Percentiles rank a stretch among this genome's conserved stretches.
phyloP scores from a whole-genome alignment of 176 grass and related monocot species.

The Zizania latifolia region DNA sequence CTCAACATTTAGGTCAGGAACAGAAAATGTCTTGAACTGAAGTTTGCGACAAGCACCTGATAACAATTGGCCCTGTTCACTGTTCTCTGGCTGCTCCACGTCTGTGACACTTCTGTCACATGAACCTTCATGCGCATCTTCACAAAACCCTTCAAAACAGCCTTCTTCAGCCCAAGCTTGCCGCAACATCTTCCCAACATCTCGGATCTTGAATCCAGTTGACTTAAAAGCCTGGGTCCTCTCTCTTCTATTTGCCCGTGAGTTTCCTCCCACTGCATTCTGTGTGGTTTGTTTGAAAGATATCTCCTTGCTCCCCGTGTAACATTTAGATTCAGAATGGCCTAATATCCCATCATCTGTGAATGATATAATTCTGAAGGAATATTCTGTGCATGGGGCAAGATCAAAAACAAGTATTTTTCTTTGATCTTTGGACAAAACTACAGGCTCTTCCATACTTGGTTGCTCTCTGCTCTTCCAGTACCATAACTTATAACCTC shows the following conservation, averaged over 20 bases:
- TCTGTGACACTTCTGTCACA: slow-evolving; percentile 55
- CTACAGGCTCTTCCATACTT: slow-evolving; percentile 49
- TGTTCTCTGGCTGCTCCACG: slow-evolving; percentile 30
- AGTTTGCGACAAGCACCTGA: slow-evolving; percentile 64
- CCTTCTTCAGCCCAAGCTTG: slow-evolving; percentile 62
- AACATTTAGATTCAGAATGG: slow-evolving; percentile 92
- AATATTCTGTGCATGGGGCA: slow-evolving; percentile 87
- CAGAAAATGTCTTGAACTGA: slow-evolving; percentile 59
- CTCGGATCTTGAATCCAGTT: slow-evolving; percentile 76
- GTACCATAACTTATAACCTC: slow-evolving; percentile 93
- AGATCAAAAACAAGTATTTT: slow-evolving; percentile 77
- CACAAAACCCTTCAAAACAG: slow-evolving; percentile 47
- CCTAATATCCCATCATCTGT: slow-evolving; percentile 70
- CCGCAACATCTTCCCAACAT: slow-evolving; percentile 62
- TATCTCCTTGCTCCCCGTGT: slow-evolving; percentile 76
- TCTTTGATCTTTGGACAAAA: slow-evolving; percentile 70
- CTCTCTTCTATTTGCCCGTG: slow-evolving; percentile 37
- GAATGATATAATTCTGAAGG: slow-evolving; percentile 88
- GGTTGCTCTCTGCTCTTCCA: slow-evolving; percentile 71
- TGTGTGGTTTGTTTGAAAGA: slow-evolving; percentile 31
- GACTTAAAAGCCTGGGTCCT: slow-evolving; percentile 50
- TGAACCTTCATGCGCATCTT: slow-evolving; percentile 55
- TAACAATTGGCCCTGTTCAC: slow-evolving; percentile 26
- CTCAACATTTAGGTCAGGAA: slow-evolving; percentile 80
- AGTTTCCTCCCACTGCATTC: slow-evolving; percentile 26